These are phyloP conservation scores for Panicum miliaceum DNA, from an alignment of 176 grass and related monocot genomes.

Conservation along the genomic window DNA sequence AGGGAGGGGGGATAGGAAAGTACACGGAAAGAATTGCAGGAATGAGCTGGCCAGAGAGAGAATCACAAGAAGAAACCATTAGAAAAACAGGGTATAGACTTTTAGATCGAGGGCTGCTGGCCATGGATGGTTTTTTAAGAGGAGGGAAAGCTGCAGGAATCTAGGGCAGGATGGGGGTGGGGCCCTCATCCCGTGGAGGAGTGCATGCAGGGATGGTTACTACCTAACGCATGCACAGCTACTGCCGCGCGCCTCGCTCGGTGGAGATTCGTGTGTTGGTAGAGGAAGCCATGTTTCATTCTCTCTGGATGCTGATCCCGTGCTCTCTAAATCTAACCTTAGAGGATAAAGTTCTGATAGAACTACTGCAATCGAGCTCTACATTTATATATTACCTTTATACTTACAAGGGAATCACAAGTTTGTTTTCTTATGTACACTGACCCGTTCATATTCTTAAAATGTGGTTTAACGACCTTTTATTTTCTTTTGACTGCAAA, in stretches of 20 bases:
- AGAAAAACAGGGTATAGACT: not conserved
- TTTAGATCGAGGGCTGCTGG: constrained; percentile 27
- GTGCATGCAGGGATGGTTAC: constrained; percentile 20
- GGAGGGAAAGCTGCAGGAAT: constrained; percentile 43
- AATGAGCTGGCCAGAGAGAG: constrained; percentile 46
- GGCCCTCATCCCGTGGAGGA: constrained; percentile 10
- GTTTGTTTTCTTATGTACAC: not conserved
- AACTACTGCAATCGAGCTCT: not conserved
- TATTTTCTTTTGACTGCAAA: not conserved
- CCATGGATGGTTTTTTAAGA: constrained; percentile 24
- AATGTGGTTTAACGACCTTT: not conserved
- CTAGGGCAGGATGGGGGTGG: constrained; percentile 32
- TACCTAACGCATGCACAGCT: constrained; percentile 49
- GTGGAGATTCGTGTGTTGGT: constrained; percentile 24
- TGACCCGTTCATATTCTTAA: not conserved
- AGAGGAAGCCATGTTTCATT: not conserved
- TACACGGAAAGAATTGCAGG: constrained; percentile 19
- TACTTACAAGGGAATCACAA: not conserved
- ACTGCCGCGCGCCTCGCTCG: constrained; percentile 34
- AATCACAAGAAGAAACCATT: constrained; percentile 9
- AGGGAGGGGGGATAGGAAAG: constrained; percentile 11
- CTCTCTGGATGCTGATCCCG: not conserved
- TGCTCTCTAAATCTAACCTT: not conserved
- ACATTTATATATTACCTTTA: not conserved
- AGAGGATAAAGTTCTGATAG: not conserved